phyloP scores from a whole-genome alignment of 148 eudicot species.

The Talinum fruticosum region DNA sequence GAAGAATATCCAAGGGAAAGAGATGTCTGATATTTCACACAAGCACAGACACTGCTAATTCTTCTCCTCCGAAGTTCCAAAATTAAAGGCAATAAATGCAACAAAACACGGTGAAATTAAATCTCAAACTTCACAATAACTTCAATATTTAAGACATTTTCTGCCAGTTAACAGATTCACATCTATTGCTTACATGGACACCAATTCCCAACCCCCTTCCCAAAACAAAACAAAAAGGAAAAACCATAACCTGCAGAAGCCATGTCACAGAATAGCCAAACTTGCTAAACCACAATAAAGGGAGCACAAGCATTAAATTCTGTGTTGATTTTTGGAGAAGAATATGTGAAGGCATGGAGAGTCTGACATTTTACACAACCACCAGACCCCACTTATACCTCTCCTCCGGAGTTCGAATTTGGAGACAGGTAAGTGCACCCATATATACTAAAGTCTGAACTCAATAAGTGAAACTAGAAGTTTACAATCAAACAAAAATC shows the following conservation, averaged over 20 bases:
- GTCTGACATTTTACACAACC: background rate
- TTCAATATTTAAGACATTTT: background rate
- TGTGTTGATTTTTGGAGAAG: constrained; percentile 5
- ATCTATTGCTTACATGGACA: background rate
- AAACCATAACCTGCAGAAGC: background rate
- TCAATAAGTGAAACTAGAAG: background rate
- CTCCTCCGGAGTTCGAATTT: background rate
- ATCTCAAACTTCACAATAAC: background rate
- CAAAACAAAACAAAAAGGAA: background rate
- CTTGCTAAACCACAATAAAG: constrained; percentile 11
- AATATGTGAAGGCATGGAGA: background rate
- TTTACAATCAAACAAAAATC: background rate
- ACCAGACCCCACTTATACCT: background rate
- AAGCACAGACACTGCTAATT: background rate
- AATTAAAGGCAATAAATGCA: background rate
- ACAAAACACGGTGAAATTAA: background rate
- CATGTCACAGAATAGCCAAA: constrained; percentile 25
- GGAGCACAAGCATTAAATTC: constrained; percentile 21
- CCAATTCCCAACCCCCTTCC: background rate
- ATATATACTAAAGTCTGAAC: background rate
- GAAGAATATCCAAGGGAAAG: background rate
- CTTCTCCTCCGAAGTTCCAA: constrained; percentile 5
- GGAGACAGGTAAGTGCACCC: background rate
- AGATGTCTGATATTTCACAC: background rate
- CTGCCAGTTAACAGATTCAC: background rate